phyloP scores from a whole-genome alignment of 352 stramenopile species.

The Phytophthora ohioensis region DNA sequence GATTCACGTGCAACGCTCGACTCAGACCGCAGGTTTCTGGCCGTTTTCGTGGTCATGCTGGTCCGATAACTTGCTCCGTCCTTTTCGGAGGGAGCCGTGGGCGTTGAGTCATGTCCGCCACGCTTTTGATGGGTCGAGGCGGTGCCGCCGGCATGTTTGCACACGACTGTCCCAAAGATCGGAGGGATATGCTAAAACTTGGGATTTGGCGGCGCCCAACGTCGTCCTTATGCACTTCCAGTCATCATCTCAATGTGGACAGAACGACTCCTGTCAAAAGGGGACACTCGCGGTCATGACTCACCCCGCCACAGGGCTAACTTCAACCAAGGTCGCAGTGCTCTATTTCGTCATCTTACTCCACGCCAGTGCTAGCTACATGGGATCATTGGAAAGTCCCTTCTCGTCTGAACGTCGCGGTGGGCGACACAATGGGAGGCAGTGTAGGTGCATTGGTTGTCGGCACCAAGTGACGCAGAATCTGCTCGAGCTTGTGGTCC shows the following conservation, averaged over 20 bases:
- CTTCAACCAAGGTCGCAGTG: constrained; percentile 9
- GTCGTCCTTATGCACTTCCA: constrained; percentile 30
- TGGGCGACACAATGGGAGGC: constrained; percentile 7
- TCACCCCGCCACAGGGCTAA: background rate
- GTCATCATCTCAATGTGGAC: constrained; percentile 1
- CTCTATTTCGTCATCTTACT: constrained; percentile 8
- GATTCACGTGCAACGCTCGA: background rate
- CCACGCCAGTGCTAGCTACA: background rate
- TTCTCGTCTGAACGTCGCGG: constrained; percentile 20
- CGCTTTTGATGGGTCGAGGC: constrained; percentile 10
- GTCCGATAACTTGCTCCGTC: constrained; percentile 2
- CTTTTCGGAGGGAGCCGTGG: background rate
- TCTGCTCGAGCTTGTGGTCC: constrained; percentile 44
- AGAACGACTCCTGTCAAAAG: background rate
- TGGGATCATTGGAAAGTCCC: constrained; percentile 6
- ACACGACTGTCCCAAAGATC: constrained; percentile 35
- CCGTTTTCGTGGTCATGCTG: constrained; percentile 3
- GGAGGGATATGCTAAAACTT: constrained; percentile 7
- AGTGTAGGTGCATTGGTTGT: constrained; percentile 10
- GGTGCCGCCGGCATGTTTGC: constrained; percentile 6
- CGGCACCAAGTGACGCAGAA: constrained; percentile 31
- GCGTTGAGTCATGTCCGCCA: background rate
- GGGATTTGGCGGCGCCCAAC: constrained; percentile 28
- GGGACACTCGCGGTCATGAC: background rate
- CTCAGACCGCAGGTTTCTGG: background rate